Evolutionary conservation across 1,284 basidiomycete species (phyloP).

Genomic region (Trichosporon faecale): DNA sequence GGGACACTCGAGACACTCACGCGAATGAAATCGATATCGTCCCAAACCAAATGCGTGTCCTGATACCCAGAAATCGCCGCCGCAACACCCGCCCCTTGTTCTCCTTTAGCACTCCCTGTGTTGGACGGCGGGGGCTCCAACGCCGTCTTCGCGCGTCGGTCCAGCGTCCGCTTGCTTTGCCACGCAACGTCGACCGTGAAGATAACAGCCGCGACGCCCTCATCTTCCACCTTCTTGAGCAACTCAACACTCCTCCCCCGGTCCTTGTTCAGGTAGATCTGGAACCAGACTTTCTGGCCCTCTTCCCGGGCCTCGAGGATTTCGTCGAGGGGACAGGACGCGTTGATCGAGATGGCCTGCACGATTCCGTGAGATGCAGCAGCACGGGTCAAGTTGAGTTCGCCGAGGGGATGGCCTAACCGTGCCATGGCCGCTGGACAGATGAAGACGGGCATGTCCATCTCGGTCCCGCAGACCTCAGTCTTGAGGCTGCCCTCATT

Average conservation of each 20-base stretch:
- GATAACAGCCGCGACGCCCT: slow-evolving; percentile 66
- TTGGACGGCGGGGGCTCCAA: slow-evolving; percentile 15
- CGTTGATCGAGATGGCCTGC: slow-evolving; percentile 82
- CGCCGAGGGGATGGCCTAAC: slow-evolving; percentile 82
- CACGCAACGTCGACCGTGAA: slow-evolving; percentile 88
- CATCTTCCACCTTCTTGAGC: slow-evolving; percentile 54
- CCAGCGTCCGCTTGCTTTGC: slow-evolving; percentile 80
- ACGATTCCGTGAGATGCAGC: slow-evolving; percentile 69
- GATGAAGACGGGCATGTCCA: slow-evolving; percentile 76
- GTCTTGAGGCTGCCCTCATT: slow-evolving; percentile 37
- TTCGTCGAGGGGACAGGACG: slow-evolving; percentile 67
- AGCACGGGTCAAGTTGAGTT: slow-evolving; percentile 76
- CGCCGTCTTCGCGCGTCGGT: slow-evolving; percentile 55
- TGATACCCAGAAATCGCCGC: slow-evolving; percentile 56
- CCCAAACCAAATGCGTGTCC: slow-evolving; percentile 54
- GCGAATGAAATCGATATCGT: slow-evolving; percentile 51
- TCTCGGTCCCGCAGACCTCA: slow-evolving; percentile 68
- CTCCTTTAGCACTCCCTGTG: background rate
- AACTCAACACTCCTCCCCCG: slow-evolving; percentile 67
- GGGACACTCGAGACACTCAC: slow-evolving; percentile 29
- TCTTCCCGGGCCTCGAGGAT: slow-evolving; percentile 54
- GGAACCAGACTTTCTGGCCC: slow-evolving; percentile 72
- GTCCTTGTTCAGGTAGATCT: slow-evolving; percentile 78
- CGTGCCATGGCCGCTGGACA: slow-evolving; percentile 82
- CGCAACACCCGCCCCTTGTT: slow-evolving; percentile 37